phyloP scores from a whole-genome alignment of 2,329 filamentous ascomycete species.

The Beauveria caledonica region DNA sequence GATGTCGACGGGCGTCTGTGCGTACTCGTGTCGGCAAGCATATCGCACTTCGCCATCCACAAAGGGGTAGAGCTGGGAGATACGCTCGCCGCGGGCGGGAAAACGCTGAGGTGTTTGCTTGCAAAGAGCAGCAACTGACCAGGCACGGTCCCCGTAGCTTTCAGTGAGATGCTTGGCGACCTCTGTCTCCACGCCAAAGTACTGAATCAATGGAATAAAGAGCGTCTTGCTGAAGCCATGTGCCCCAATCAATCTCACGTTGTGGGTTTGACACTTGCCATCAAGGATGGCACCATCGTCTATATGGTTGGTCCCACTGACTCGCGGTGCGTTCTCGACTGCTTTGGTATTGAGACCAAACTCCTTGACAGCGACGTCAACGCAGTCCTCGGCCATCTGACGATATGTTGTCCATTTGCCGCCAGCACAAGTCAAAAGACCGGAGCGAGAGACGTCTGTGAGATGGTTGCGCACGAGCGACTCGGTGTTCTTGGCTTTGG shows the following conservation, averaged over 20 bases:
- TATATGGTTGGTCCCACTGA: constrained; percentile 61
- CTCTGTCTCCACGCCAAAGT: constrained; percentile 85
- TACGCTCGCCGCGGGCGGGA: constrained; percentile 72
- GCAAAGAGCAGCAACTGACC: constrained; percentile 79
- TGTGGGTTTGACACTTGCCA: constrained; percentile 75
- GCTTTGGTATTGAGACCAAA: constrained; percentile 55
- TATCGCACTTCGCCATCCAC: constrained; percentile 89
- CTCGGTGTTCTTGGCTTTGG: constrained; percentile 77
- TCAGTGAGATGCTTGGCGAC: constrained; percentile 82
- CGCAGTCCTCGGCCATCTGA: constrained; percentile 85
- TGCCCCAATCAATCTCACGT: constrained; percentile 71
- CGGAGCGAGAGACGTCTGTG: constrained; percentile 69
- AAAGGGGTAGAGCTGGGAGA: constrained; percentile 77
- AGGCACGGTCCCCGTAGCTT: constrained; percentile 86
- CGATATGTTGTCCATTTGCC: constrained; percentile 93
- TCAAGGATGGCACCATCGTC: constrained; percentile 58
- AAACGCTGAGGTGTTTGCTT: constrained; percentile 69
- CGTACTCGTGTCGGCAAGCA: constrained; percentile 81
- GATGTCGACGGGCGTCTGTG: constrained; percentile 83
- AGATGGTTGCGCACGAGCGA: constrained; percentile 83
- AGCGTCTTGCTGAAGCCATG: constrained; percentile 83
- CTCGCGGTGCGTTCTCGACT: constrained; percentile 51
- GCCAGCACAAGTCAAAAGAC: constrained; percentile 75
- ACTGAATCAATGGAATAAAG: constrained; percentile 91
- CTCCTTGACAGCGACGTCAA: constrained; percentile 66